A percentile compares a stretch with the other conserved stretches of the same genome.
Conservation (phyloP, 352 stramenopile genomes). For the Phytophthora crassamura region DNA sequence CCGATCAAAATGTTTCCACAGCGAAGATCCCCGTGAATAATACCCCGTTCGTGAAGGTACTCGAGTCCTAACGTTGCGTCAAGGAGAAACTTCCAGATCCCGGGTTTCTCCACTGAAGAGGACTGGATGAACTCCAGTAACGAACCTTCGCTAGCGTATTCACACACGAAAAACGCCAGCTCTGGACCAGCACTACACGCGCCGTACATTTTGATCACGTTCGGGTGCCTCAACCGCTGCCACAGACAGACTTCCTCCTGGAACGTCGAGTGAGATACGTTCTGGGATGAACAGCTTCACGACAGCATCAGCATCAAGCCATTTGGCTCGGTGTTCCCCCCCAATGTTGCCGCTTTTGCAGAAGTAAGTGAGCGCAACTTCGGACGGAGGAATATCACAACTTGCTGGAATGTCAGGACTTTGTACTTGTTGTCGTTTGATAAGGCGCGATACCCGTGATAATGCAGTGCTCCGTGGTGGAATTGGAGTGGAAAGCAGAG, state of each 20-base stretch:
- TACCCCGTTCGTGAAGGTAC: conserved; percentile 11
- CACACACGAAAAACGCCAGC: no score
- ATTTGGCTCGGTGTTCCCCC: conserved; percentile 1
- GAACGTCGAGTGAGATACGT: neutral
- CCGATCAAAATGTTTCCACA: conserved; percentile 36
- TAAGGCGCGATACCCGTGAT: no score
- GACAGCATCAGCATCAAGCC: conserved; percentile 3
- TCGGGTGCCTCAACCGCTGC: neutral
- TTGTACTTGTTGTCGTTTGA: neutral
- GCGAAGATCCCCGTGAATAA: conserved; percentile 32
- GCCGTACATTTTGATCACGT: no score
- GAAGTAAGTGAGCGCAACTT: conserved; percentile 1
- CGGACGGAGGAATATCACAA: neutral
- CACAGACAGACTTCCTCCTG: neutral
- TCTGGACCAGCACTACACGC: no score
- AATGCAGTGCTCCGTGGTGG: neutral
- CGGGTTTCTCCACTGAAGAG: no score
- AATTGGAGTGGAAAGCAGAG: neutral
- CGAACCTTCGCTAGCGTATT: no score
- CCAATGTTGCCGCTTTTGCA: conserved; percentile 1
- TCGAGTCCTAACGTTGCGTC: conserved; percentile 7
- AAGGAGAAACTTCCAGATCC: conserved; percentile 8
- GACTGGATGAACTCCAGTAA: no score
- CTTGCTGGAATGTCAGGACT: neutral
- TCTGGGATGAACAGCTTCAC: neutral